Evolutionary conservation across 345 rosid genomes (phyloP), one percentile per base, ranked within the genome.

Genomic region (Eucalyptus regnans): DNA sequence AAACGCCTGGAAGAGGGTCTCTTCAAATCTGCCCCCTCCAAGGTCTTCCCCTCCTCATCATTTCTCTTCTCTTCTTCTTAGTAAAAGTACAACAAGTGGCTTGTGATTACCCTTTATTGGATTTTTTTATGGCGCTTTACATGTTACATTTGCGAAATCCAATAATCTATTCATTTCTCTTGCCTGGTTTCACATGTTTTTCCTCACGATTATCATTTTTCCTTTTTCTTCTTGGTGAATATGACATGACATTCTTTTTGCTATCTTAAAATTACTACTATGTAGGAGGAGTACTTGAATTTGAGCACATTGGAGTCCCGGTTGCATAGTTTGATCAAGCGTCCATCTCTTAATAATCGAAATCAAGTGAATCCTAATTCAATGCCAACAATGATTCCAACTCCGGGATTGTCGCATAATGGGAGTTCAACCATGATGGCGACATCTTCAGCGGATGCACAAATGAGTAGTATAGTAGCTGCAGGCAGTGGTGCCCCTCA

Each of bases 1-100:
- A 98, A 90, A 91, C 98, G 99, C 91, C 92, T 97, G 88, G 99
- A 98, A 90, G 98, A 95, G 87, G 97, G 98, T 86, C 91, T 98
- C 46, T 95, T 94, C 90, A 97, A 92, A 93, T 84, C 56, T 86
- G 99, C 98, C 87, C 89, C 6, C 52, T 62, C 97, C n/a, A 94
- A 96, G 99, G 99, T 96, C 90, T 88, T 86, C 15, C 54, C 44
- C 62, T 46, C n/a, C 56, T 80, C 49, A 86, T 37, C 88, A 22
- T 46, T 88, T 23, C 17, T 29, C 86, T 60, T 87, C 66, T 48
- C 66, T 18, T 12, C 49, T 37, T 64, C 46, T 58, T n/a, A n/a
- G n/a, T n/a, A 20, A 49, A 56, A 29, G 33, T 56, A 13, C 48
- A 62, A 37, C 25, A 88, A 33, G 29, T 54, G 86, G 48, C 85